Conservation (phyloP, 352 stramenopile genomes). For the Pythium volutum region DNA sequence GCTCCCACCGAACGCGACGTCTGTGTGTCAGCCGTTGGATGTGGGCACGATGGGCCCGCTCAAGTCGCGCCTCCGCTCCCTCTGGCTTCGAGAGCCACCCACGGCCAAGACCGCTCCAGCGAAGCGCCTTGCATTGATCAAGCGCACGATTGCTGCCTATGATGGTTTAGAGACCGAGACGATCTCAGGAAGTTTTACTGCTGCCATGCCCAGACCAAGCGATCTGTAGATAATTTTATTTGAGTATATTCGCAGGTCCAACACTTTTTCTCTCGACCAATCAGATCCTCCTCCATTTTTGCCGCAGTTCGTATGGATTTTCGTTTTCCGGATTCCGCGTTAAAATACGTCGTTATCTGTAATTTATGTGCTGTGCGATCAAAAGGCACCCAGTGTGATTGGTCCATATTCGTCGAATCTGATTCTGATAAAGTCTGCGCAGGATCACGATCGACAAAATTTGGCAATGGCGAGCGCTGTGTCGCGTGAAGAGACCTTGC, state of each 20-base stretch:
- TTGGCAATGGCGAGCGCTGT: constrained; percentile 6
- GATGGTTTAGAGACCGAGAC: background rate
- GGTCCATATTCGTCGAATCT: too few relatives aligned
- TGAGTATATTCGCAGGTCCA: background rate
- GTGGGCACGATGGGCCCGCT: too few relatives aligned
- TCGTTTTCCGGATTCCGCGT: background rate
- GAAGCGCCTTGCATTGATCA: too few relatives aligned
- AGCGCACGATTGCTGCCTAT: background rate
- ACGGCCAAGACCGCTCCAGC: too few relatives aligned
- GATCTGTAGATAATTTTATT: background rate
- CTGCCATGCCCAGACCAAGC: background rate
- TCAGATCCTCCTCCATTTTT: background rate
- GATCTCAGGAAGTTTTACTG: background rate
- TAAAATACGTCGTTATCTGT: background rate
- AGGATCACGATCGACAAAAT: too few relatives aligned
- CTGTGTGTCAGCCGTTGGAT: too few relatives aligned
- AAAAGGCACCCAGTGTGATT: too few relatives aligned
- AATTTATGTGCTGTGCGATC: too few relatives aligned
- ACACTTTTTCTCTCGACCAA: background rate
- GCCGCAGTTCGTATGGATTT: background rate
- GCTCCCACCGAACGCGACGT: too few relatives aligned
- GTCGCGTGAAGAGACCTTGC: constrained; percentile 49
- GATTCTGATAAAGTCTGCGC: too few relatives aligned
- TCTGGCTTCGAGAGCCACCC: too few relatives aligned
- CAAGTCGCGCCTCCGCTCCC: too few relatives aligned